These are phyloP conservation scores for Kandelia obovata DNA, from an alignment of 345 rosid genomes.

Conservation along the genomic window DNA sequence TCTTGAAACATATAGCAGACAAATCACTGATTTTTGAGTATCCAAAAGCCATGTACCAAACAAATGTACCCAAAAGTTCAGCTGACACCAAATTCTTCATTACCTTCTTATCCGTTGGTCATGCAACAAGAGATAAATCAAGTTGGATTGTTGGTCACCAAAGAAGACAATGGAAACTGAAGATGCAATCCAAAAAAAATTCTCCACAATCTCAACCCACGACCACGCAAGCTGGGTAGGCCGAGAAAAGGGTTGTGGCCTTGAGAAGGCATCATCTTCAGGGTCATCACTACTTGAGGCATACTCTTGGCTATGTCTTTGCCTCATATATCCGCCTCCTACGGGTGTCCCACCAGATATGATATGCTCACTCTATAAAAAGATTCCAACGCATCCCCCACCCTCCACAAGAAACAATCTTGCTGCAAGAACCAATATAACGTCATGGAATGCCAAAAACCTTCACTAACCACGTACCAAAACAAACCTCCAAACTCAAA, in stretches of 20 bases:
- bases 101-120: constrained; percentile 84
- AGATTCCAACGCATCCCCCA: too few relatives aligned
- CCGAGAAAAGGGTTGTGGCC: constrained; percentile 46
- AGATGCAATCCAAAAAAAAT: constrained; percentile 79
- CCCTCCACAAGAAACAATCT: too few relatives aligned
- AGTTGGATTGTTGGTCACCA: constrained; percentile 71
- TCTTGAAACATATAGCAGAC: too few relatives aligned
- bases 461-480: not conserved
- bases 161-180: constrained; percentile 68
- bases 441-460: not conserved
- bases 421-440: not conserved
- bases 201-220: constrained; percentile 71
- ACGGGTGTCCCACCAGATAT: constrained; percentile 76
- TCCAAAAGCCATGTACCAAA: too few relatives aligned
- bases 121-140: constrained; percentile 58
- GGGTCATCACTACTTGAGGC: constrained; percentile 81
- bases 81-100: not conserved
- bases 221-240: constrained; percentile 41
- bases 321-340: constrained; percentile 85
- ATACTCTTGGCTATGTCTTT: constrained; percentile 90
- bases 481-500: constrained; percentile 8
- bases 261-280: constrained; percentile 88
- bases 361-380: constrained; percentile 35
- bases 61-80: not conserved
- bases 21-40: too few relatives aligned